Evolutionary conservation across 768 basidiomycete genomes (phyloP), one percentile per base, ranked within the genome.

Genomic region (Pleurotus tuoliensis): DNA sequence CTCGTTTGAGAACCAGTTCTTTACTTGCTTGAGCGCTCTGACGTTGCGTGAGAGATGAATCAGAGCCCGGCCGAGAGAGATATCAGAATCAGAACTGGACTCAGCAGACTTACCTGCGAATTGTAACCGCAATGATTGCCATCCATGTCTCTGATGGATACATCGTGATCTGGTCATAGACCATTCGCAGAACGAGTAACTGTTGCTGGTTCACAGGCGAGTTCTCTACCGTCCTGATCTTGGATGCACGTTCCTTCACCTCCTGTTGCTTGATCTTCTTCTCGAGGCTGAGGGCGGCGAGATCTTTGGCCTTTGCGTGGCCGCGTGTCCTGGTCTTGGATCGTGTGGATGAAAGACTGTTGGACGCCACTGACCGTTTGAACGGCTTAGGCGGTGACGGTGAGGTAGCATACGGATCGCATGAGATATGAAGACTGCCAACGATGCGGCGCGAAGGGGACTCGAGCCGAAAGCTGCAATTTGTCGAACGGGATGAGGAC

Each of bases 1-100:
- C 67, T 83, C 78, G 66, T 86, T 86, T 4, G 82, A 82, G 58
- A 86, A 86, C 83, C 84, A 86, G 60, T 84, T 84, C 69, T 82
- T 83, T 55, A 85, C 77, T 67, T 84, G 83, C 62, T 78, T 79
- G 63, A 81, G 82, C 47, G 82, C 77, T 60, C 82, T 83, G 64
- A 47, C 3, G 30, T 25, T 34, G 49, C 39, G 43, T 11, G 20
- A 34, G 44, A 16, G 58, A 47, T 56, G 51, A 48, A 56, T 40
- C 24, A 47, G 43, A 37, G 40, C 25, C 47, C 39, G 55, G 45
- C 8, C n/a, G 6, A 30, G 52, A 56, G 27, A 56, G 44, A 2
- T 56, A 59, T 50, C 61, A 56, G 27, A 34, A 27, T 56, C 45
- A 6, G 45, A n/a, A 44, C 45, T 49, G n/a, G n/a, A 47, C 22